Base-by-base conservation (phyloP, 129 eudicot species). In the Flaveria linearis region DNA sequence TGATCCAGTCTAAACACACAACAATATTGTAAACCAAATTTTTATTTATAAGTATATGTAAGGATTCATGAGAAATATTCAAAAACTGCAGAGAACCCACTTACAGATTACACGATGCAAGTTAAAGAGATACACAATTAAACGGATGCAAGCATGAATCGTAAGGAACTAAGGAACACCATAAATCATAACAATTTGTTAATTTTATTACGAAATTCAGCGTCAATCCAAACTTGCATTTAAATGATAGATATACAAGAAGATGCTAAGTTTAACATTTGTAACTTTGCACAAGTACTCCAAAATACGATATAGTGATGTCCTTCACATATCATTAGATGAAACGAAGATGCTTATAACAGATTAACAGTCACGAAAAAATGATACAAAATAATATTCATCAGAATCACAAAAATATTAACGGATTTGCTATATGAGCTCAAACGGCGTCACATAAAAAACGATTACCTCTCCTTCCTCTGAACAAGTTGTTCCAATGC, bases 401-500 rank as follows among this genome's bases (percentile, higher is more conserved):
- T 68, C 30, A 13, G 43, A 50, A 57, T 1, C 2, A 69, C 26
- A 69, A 46, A 14, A 64, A 8, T 22, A 16, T 36, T 33, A 3
- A 36, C 70, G n/a, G 6, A 36, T n/a, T 64, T 9, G 13, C 49
- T 33, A 64, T 8, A 46, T 17, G 47, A 64, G 25, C 2, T 33
- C 2, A 64, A 16, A 15, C 2, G 26, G 11, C 22, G 36, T 57
- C 28, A 9, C 33, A 4, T 55, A 33, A 65, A 73, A 61, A 13
- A 36, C 5, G 1, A 68, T 43, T 64, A 93, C 97, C 98, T 87
- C 65, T 93, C 96, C 64, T 91, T 93, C 78, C 88, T 87, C 71
- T 88, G 80, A 70, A 93, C 97, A 80, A 93, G 97, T 64, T 93
- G 97, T 87, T 90, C 98, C 47, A 93, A 72, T 42, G 98, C 98